Base-by-base conservation (phyloP, 176 grass and related monocot genomes). In the Ampelocalamus luodianensis region DNA sequence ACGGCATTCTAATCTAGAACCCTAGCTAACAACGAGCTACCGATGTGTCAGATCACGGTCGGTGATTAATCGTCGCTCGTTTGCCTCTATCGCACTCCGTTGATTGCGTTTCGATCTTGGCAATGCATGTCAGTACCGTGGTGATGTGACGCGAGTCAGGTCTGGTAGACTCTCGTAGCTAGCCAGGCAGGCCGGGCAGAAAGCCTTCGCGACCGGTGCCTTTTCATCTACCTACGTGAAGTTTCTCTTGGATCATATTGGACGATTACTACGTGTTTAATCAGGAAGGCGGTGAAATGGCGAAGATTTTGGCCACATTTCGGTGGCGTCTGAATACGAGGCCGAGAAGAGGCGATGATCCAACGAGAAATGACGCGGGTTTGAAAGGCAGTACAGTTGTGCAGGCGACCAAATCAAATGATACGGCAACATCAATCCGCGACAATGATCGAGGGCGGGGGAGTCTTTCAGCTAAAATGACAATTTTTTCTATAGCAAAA, bases 141-240 rank as follows among this genome's bases (percentile, higher is more conserved):
- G 6, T 79, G 76, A 85, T 13, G 15, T 38, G 69, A 89, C 82
- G 81, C 56, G 44, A 53, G 56, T 79, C 53, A n/a, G 20, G 29
- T n/a, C 62, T 26, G n/a, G n/a, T n/a, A 10, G 24, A 0, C 6
- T n/a, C 44, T n/a, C 44, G 15, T 67, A 62, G 83, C 53, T 60
- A n/a, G 45, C 20, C 44, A 38, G 60, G 9, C 23, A 18, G 58
- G 50, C 15, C 26, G 0, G 5, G 54, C 42, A 56, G n/a, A 42
- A 62, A 62, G 66, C 54, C 54, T 49, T 78, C 20, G 16, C 15
- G 1, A 12, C 39, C 10, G 18, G 38, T 56, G 76, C 12, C 55
- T 58, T 67, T 18, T 14, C 0, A 29, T 24, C 65, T 56, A 17
- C 13, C 12, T 49, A 15, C 5, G 38, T 6, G 0, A 39, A 39